Percentiles rank a stretch among this genome's conserved stretches.
Evolutionary conservation across 1,139 yeast species (phyloP).

Genomic region (Taiozyma sp.): DNA sequence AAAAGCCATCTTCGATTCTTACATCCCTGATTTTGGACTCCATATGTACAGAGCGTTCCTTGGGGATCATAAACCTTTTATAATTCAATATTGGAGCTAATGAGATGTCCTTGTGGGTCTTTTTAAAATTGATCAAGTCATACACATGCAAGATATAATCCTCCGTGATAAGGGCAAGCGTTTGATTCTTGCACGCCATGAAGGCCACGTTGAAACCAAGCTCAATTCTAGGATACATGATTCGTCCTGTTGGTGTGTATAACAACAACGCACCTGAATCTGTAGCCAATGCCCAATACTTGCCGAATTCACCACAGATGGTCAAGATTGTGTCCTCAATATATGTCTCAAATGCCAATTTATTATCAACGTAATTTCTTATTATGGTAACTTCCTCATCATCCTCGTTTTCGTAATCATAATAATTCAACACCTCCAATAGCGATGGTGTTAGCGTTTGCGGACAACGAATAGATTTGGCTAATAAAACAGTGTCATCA

Average conservation of each 20-base stretch:
- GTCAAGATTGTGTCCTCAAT: slow-evolving; percentile 44
- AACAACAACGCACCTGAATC: slow-evolving; percentile 60
- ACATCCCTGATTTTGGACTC: slow-evolving; percentile 20
- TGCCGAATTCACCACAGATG: slow-evolving; percentile 26
- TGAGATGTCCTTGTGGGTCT: slow-evolving; percentile 39
- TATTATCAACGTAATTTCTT: slow-evolving; percentile 37
- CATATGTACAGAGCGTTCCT: slow-evolving; percentile 20
- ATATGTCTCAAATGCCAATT: slow-evolving; percentile 41
- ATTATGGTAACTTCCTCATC: slow-evolving; percentile 49
- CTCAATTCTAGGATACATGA: slow-evolving; percentile 46
- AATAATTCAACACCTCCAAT: slow-evolving; percentile 19
- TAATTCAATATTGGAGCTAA: slow-evolving; percentile 47
- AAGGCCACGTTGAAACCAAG: slow-evolving; percentile 48
- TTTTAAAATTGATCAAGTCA: slow-evolving; percentile 35
- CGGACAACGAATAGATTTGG: neutral
- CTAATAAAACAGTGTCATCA: slow-evolving; percentile 12
- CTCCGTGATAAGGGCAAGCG: slow-evolving; percentile 45
- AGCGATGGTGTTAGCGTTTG: slow-evolving; percentile 23
- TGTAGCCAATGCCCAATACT: slow-evolving; percentile 49
- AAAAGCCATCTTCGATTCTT: slow-evolving; percentile 34
- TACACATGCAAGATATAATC: slow-evolving; percentile 47
- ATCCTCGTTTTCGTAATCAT: slow-evolving; percentile 24
- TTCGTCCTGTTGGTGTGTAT: slow-evolving; percentile 54
- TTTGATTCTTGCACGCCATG: slow-evolving; percentile 36
- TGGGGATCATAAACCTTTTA: slow-evolving; percentile 13